Evolutionary conservation across 1,284 basidiomycete species (phyloP).

Genomic region (Neonothopanus nambi): DNA sequence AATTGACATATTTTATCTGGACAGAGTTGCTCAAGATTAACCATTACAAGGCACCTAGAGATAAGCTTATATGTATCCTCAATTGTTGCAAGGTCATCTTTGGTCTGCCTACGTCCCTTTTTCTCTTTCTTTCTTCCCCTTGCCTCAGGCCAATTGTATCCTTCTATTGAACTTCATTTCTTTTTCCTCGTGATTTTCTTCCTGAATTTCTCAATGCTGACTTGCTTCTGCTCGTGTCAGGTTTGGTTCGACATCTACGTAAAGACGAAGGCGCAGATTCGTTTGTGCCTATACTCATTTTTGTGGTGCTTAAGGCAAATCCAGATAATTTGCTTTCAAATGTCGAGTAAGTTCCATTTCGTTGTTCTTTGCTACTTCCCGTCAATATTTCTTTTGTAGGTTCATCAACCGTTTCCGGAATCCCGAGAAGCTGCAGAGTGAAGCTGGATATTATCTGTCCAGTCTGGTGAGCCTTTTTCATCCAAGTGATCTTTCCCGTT

Average conservation of each 20-base stretch:
- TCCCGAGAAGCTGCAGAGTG: constrained; percentile 87
- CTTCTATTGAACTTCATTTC: no score
- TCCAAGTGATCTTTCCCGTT: background rate
- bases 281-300: constrained; percentile 95
- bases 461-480: constrained; percentile 68
- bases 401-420: constrained; percentile 96
- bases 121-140: no score
- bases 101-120: constrained; percentile 55
- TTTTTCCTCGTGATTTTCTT: no score
- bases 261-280: constrained; percentile 85
- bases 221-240: constrained; percentile 37
- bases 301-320: constrained; percentile 91
- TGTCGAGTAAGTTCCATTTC: constrained; percentile 68
- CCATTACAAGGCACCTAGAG: constrained; percentile 97
- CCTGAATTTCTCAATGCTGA: no score
- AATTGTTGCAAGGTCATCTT: constrained; percentile 99
- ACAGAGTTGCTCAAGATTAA: constrained; percentile 94
- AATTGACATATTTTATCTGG: background rate
- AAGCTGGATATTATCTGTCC: constrained; percentile 96
- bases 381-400: constrained; percentile 42
- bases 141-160: no score
- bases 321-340: constrained; percentile 94
- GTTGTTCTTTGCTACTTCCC: background rate
- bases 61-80: constrained; percentile 97
- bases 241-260: constrained; percentile 85